phyloP scores from a whole-genome alignment of 1,139 yeast genomes.

The Arxiozyma slooffiae region DNA sequence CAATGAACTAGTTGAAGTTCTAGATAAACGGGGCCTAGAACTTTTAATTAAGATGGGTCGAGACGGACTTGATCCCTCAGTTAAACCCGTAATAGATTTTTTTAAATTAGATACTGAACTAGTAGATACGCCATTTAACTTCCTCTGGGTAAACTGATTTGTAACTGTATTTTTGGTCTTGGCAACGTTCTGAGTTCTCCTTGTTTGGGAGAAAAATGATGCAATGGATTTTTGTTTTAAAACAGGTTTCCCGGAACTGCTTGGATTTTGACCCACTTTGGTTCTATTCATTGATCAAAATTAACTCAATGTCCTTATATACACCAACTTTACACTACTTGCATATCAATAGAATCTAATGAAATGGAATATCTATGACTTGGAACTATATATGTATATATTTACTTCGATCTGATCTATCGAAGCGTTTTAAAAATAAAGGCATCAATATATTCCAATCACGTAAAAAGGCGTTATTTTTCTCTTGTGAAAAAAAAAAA shows the following conservation, averaged over 20 bases:
- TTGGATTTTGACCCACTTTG: neutral
- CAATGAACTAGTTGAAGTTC: constrained; percentile 12
- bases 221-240: constrained; percentile 9
- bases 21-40: neutral
- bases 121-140: neutral
- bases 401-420: neutral
- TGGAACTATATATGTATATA: neutral
- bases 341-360: neutral
- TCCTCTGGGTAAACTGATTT: neutral
- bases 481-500: neutral
- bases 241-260: neutral
- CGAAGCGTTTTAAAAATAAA: too few relatives aligned
- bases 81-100: neutral
- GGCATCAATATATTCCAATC: neutral
- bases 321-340: neutral
- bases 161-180: neutral
- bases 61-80: neutral
- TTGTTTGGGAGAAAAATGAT: constrained; percentile 10
- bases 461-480: neutral
- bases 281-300: neutral
- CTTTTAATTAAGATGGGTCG: neutral
- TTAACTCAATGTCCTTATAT: neutral
- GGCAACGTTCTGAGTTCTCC: neutral
- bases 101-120: neutral
- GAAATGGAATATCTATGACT: neutral